Percentiles rank a stretch among this genome's conserved stretches.
Evolutionary conservation across 2,329 filamentous ascomycete genomes (phyloP).

Genomic region (Trichophyton rubrum): DNA sequence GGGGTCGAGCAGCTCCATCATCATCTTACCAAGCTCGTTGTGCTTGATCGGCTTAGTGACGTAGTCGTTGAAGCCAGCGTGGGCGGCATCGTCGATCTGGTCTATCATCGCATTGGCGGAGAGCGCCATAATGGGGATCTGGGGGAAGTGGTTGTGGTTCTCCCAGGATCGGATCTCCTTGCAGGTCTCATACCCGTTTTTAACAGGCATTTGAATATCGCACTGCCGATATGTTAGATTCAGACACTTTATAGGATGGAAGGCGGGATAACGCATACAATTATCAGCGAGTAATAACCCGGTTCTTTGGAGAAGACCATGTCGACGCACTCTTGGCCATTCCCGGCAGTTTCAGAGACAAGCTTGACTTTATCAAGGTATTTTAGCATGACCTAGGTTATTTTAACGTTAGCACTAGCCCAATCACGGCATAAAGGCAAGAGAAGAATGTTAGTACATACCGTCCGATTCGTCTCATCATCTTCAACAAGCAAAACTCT

Average conservation of each 20-base stretch:
- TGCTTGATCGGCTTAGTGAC: constrained; percentile 40
- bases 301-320: constrained; percentile 37
- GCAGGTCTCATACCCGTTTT: constrained; percentile 39
- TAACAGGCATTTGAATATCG: constrained; percentile 40
- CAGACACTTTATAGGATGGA: neutral
- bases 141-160: constrained; percentile 33
- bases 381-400: constrained; percentile 34
- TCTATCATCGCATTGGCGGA: constrained; percentile 41
- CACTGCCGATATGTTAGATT: constrained; percentile 22
- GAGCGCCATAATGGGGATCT: constrained; percentile 39
- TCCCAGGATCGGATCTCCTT: constrained; percentile 37
- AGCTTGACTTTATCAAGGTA: constrained; percentile 38
- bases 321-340: constrained; percentile 37
- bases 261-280: constrained; percentile 25
- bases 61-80: constrained; percentile 39
- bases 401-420: constrained; percentile 13
- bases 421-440: neutral
- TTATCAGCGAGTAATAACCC: constrained; percentile 38
- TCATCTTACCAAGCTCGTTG: constrained; percentile 38
- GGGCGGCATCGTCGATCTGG: constrained; percentile 35
- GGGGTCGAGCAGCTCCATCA: constrained; percentile 37
- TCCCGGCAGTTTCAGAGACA: constrained; percentile 33
- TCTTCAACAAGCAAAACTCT: constrained; percentile 37
- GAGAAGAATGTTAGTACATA: constrained; percentile 16
- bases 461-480: constrained; percentile 38